Evolutionary conservation across 177 flowering plant genomes (phyloP).

Genomic region (Telopea speciosissima): DNA sequence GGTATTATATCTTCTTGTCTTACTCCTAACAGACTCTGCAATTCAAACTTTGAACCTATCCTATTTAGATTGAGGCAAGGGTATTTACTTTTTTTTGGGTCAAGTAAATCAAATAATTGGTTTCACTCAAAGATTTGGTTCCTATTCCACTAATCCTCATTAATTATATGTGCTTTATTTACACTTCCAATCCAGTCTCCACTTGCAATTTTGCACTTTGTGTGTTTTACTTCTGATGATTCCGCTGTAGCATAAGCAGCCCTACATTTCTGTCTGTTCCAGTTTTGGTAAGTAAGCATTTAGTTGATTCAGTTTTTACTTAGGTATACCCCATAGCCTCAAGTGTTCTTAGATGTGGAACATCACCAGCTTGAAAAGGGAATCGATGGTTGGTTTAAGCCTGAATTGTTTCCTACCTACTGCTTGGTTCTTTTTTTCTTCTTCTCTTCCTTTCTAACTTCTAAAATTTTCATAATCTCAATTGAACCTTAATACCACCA

Average conservation of each 20-base stretch:
- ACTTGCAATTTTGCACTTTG: not conserved
- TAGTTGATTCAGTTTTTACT: constrained; percentile 1
- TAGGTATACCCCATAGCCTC: not conserved
- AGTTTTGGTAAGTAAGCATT: not conserved
- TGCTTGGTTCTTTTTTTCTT: no score
- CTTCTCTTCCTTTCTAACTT: not conserved
- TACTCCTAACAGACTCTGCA: not conserved
- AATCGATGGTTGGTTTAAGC: not conserved
- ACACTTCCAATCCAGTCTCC: not conserved
- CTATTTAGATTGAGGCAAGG: not conserved
- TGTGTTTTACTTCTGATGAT: not conserved
- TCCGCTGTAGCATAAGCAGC: not conserved
- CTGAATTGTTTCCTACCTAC: no score
- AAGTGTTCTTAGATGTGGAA: not conserved
- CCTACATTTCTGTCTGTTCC: no score
- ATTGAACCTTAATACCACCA: constrained; percentile 1
- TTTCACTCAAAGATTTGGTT: no score
- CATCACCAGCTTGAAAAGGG: not conserved
- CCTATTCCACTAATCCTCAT: no score
- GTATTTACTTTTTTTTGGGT: no score
- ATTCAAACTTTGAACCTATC: not conserved
- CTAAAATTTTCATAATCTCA: not conserved
- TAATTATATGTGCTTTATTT: no score
- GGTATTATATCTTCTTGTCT: not conserved
- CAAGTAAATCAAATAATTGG: no score